Base-by-base conservation (phyloP, 495 filamentous ascomycete genomes). In the Xylaria cubensis region DNA sequence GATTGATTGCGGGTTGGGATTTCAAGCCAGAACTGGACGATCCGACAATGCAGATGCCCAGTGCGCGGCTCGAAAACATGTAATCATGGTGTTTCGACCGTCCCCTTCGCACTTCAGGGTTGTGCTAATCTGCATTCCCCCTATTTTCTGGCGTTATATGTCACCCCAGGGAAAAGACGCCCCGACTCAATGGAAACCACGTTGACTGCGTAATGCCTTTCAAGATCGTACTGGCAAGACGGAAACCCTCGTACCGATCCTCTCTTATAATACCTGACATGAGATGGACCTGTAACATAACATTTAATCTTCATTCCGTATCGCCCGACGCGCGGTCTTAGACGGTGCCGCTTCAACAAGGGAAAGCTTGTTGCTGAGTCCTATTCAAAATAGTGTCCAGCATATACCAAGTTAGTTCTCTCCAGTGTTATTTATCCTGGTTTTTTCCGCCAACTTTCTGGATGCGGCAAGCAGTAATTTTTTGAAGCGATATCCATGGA, bases 1-100 rank as follows among this genome's bases (percentile, higher is more conserved):
- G 75, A 32, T 74, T 79, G 15, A 80, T 80, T 64, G 80, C 81
- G 24, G 72, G 77, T 1, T 86, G 84, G 84, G 75, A 61, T 19
- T 74, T 77, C 32, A 87, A 86, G 75, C 72, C 81, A 41, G 85
- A 86, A 61, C 84, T 79, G 61, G 84, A 83, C 9, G 84, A 86
- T 61, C 72, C 77, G 17, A 75, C 80, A 10, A 76, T 84, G 74
- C 83, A 84, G 67, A 77, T 87, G 78, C 86, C 86, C 12, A 86
- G 84, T 74, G 79, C 76, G 4, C 78, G 86, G 42, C 82, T 87
- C 61, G 80, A 84, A 67, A 80, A 75, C 53, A 80, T 87, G 77
- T 85, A 76, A 79, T 69, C 53, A 9, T 32, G 3, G 19, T 21
- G 9, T 9, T 61, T 36, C 21, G 2, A 21, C 58, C 56, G 32